A percentile compares a stretch with the other conserved stretches of the same genome.
phyloP scores from a whole-genome alignment of 495 filamentous ascomycete genomes.

The Penicillium nucicola region DNA sequence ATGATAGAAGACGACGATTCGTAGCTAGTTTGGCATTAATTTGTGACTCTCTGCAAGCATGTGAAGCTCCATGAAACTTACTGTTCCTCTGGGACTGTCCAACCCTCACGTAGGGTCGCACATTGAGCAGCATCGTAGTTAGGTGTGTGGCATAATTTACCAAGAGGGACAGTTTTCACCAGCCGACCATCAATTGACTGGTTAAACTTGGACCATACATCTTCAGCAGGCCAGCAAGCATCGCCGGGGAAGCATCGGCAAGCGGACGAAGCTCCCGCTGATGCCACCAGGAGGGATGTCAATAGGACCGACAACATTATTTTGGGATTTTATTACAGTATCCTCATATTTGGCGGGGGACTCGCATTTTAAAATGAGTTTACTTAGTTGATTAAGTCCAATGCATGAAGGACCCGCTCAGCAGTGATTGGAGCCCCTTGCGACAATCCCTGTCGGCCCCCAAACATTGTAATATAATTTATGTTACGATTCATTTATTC shows the following conservation, averaged over 20 bases:
- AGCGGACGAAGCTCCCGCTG: slow-evolving; percentile 1
- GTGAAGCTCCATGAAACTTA: slow-evolving; percentile 11
- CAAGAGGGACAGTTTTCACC: slow-evolving; percentile 44
- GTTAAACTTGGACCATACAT: slow-evolving; percentile 44
- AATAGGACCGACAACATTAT: not conserved
- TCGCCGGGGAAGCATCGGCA: slow-evolving; percentile 40
- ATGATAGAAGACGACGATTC: slow-evolving; percentile 40
- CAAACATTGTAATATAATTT: too few relatives aligned
- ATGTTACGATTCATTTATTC: too few relatives aligned
- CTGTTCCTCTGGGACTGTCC: slow-evolving; percentile 31
- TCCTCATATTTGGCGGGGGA: not conserved
- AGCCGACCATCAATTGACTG: slow-evolving; percentile 39
- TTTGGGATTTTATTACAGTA: not conserved
- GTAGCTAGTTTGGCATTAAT: slow-evolving; percentile 17
- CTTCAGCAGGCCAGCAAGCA: slow-evolving; percentile 41
- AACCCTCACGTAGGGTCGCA: slow-evolving; percentile 17
- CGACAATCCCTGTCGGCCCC: too few relatives aligned
- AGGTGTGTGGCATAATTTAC: slow-evolving; percentile 42
- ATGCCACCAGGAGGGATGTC: slow-evolving; percentile 8
- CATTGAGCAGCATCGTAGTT: slow-evolving; percentile 33
- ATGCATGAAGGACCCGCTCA: too few relatives aligned
- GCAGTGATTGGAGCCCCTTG: too few relatives aligned
- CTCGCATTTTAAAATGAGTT: not conserved
- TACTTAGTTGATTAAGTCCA: too few relatives aligned
- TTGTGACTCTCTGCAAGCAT: not conserved